These are phyloP conservation scores for Volvariella volvacea DNA, from an alignment of 1,284 basidiomycete species.

Conservation along the genomic window DNA sequence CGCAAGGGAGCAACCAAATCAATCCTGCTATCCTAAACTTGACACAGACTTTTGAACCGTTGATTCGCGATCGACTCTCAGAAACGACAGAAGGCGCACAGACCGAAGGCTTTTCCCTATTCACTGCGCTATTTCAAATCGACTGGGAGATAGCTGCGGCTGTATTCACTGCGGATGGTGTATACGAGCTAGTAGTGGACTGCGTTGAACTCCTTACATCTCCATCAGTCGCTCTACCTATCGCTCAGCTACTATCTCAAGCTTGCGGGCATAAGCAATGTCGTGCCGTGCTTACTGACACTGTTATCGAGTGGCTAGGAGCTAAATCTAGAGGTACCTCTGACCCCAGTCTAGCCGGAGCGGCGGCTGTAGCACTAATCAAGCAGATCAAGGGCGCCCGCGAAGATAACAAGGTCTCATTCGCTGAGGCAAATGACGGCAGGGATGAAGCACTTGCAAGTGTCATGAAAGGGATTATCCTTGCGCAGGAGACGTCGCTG, in stretches of 20 bases:
- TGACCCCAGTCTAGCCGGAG: slow-evolving; percentile 44
- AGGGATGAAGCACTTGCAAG: slow-evolving; percentile 38
- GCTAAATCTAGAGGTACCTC: slow-evolving; percentile 41
- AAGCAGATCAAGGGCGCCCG: slow-evolving; percentile 63
- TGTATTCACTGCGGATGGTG: slow-evolving; percentile 56
- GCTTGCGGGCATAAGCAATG: slow-evolving; percentile 69
- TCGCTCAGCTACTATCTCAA: slow-evolving; percentile 68
- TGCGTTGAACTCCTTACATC: slow-evolving; percentile 56
- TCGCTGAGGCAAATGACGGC: slow-evolving; percentile 20
- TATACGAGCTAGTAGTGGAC: slow-evolving; percentile 57
- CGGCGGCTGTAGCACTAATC: slow-evolving; percentile 68
- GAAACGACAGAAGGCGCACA: slow-evolving; percentile 47
- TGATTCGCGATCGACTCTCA: slow-evolving; percentile 39
- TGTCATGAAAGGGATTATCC: slow-evolving; percentile 54
- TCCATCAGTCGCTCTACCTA: slow-evolving; percentile 38
- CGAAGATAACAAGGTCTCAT: slow-evolving; percentile 16
- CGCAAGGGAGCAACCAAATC: slow-evolving; percentile 22
- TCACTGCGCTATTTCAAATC: slow-evolving; percentile 71
- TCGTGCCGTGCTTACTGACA: slow-evolving; percentile 50
- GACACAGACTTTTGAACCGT: slow-evolving; percentile 39
- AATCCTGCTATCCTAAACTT: slow-evolving; percentile 44
- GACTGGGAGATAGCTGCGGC: slow-evolving; percentile 57
- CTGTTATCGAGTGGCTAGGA: slow-evolving; percentile 59
- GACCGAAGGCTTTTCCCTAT: slow-evolving; percentile 51
- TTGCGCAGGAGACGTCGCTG: slow-evolving; percentile 30